Evolutionary conservation across 1,139 yeast species (phyloP), one percentile per base, ranked within the genome.

Genomic region (Suhomyces yuchorum): DNA sequence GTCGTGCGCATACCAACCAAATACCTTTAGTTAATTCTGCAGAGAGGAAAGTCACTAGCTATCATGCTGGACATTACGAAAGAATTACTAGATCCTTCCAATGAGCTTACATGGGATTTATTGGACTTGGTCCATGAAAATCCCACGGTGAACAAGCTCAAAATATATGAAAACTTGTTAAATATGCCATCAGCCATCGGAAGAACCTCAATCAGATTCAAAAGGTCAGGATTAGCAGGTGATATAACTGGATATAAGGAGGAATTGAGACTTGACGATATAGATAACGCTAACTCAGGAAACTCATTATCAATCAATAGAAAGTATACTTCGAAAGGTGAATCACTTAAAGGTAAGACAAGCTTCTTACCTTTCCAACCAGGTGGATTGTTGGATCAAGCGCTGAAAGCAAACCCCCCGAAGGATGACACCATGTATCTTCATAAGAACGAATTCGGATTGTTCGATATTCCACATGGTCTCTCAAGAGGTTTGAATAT

Each of bases 321-420:
- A 55, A 80, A 84, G 51, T 81, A 84, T 54, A 81, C 84, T 7
- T 75, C 86, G 3, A 83, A 82, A 54, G 73, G 77, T 23, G 87
- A 84, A 45, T 71, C 84, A 2, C 70, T 89, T 2, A 73, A 79
- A 42, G 98, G 98, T 0, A 76, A 83, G 7, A 78, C 96, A 0
- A 80, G 84, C 19, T 88, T 80, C 59, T 70, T 93, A 59, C 99
- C 99, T 0, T 93, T 95, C 63, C 85, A 87, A 46, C 99, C 99
- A 0, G 98, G 99, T 55, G 98, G 98, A 2, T 64, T 89, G 15
- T 67, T 82, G 54, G 70, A 69, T 35, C 68, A 63, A 42, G 54
- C 59, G 12, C 57, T 58, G 28, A 40, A 42, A 24, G 60, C 65
- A 3, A 60, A 62, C 1, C 60, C 63, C 14, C 56, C 63, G 3